Conservation (phyloP, 2,329 filamentous ascomycete genomes). For the Nothopassalora personata region DNA sequence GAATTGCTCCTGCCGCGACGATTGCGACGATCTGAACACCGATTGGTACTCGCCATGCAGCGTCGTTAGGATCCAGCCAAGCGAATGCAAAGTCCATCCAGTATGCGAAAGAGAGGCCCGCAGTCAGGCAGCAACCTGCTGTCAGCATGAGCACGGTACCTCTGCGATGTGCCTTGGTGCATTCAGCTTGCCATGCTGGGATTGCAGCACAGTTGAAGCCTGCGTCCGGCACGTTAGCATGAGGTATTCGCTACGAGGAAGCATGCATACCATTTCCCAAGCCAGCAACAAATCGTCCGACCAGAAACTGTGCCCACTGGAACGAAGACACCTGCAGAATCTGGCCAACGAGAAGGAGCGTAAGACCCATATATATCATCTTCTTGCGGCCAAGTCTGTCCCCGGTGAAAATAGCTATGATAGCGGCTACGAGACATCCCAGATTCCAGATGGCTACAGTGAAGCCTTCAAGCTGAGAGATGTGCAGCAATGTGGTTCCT, state of each 20-base stretch:
- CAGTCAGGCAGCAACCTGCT: conserved; percentile 47
- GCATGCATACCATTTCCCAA: conserved; percentile 30
- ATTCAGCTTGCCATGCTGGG: conserved; percentile 52
- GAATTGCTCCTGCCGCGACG: conserved; percentile 29
- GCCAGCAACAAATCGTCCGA: conserved; percentile 48
- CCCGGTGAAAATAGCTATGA: conserved; percentile 45
- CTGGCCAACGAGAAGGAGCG: conserved; percentile 55
- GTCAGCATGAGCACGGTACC: conserved; percentile 46
- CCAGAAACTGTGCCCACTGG: conserved; percentile 42
- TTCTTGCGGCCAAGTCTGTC: conserved; percentile 54
- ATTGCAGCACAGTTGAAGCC: conserved; percentile 44
- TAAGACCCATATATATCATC: conserved; percentile 54
- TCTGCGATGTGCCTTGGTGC: conserved; percentile 44
- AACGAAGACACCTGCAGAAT: conserved; percentile 52
- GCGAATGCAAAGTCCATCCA: conserved; percentile 35
- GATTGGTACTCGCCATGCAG: conserved; percentile 27
- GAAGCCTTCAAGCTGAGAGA: conserved; percentile 38
- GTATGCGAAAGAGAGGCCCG: conserved; percentile 48
- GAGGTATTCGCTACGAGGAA: conserved; percentile 15
- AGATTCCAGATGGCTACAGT: conserved; percentile 38
- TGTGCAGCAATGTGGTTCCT: conserved; percentile 16
- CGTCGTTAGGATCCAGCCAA: conserved; percentile 24
- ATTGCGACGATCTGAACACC: conserved; percentile 26
- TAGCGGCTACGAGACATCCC: conserved; percentile 43
- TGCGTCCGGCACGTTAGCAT: conserved; percentile 20